Evolutionary conservation across 139 green algal species (phyloP).

Genomic region (Closterium sp.): DNA sequence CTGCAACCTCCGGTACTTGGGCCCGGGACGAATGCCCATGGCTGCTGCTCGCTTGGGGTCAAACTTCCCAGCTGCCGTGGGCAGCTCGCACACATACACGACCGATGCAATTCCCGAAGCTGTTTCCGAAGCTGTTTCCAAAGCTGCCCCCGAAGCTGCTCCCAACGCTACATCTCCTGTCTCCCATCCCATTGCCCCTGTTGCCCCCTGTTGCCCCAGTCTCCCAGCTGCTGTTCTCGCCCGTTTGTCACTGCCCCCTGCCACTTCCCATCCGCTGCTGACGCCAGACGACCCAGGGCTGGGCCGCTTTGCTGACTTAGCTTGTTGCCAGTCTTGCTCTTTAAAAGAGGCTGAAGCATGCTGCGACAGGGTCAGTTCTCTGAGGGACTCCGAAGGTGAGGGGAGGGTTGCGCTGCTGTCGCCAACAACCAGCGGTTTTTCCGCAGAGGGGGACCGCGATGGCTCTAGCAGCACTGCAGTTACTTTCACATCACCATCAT

Average conservation of each 20-base stretch:
- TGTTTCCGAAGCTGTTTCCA: background rate
- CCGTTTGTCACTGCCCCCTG: background rate
- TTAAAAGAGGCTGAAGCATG: too few species aligned
- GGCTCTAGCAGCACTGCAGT: conserved; percentile 33
- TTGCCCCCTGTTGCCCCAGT: background rate
- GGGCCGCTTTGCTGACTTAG: background rate
- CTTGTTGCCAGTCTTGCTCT: too few species aligned
- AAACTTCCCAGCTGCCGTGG: conserved; percentile 82
- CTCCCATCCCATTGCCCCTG: background rate
- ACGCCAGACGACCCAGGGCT: background rate
- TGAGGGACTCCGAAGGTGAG: background rate
- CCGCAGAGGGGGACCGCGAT: too few species aligned
- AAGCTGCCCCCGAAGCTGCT: background rate
- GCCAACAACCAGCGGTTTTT: too few species aligned
- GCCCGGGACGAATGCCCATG: conserved; percentile 72
- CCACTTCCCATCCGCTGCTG: background rate
- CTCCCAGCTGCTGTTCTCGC: background rate
- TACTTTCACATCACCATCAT: conserved; percentile 46
- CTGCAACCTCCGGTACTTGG: conserved; percentile 73
- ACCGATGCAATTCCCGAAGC: background rate
- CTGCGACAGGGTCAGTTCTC: background rate
- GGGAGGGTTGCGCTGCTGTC: background rate
- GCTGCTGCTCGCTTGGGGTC: conserved; percentile 69
- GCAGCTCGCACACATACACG: conserved; percentile 65
- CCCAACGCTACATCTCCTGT: background rate